Percentiles rank a stretch among this genome's conserved stretches.
These are phyloP conservation scores for Chlorella sp. DNA, from an alignment of 139 green algal genomes.

Conservation along the genomic window DNA sequence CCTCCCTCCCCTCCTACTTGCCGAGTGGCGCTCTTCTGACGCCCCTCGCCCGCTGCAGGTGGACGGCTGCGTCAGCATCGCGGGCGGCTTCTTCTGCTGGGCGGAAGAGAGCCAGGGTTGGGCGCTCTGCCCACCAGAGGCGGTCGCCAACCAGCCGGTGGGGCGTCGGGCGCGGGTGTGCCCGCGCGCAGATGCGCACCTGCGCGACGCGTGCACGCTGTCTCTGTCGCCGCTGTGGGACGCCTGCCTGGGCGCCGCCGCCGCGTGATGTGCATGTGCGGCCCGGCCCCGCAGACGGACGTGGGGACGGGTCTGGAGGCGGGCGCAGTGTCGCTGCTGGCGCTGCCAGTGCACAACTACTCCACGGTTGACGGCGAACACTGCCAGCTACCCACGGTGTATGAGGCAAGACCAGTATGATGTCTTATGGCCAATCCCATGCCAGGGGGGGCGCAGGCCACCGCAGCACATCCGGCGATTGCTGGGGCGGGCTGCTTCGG, in stretches of 20 bases:
- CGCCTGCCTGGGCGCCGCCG: no score
- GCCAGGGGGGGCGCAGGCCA: no score
- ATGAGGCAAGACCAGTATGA: not conserved
- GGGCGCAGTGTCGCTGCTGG: not conserved
- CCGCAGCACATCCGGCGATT: no score
- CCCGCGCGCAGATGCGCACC: no score
- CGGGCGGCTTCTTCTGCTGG: conserved; percentile 7
- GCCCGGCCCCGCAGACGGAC: no score
- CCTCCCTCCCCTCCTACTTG: no score
- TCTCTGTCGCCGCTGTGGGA: no score
- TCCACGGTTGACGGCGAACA: not conserved
- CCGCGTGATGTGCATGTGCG: no score
- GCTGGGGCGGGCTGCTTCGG: no score
- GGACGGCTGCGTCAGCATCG: conserved; percentile 14
- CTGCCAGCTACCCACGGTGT: conserved; percentile 16
- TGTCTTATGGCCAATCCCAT: no score
- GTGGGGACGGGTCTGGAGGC: not conserved
- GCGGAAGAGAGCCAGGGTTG: not conserved
- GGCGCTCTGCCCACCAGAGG: conserved; percentile 4
- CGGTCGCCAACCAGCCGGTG: not conserved
- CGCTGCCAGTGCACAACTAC: not conserved
- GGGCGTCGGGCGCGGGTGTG: no score
- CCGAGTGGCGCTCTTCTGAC: not conserved
- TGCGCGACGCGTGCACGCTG: no score
- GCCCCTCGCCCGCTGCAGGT: not conserved